These are phyloP conservation scores for Coemansia biformis DNA, from an alignment of 192 early-diverging fungal genomes.

Conservation along the genomic window DNA sequence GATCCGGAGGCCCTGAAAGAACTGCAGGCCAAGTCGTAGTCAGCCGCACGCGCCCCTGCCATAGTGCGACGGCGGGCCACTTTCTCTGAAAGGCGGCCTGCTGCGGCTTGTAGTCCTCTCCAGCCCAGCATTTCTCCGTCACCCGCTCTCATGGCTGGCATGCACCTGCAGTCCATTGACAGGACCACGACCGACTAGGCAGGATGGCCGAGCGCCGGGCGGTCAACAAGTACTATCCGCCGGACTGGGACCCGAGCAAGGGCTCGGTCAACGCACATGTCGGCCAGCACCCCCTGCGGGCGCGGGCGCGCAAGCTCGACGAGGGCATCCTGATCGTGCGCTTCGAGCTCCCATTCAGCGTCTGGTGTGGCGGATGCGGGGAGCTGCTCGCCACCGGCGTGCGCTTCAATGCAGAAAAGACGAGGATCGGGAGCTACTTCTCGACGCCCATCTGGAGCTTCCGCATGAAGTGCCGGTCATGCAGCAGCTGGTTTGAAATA, in stretches of 20 bases:
- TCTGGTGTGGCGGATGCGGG: constrained; percentile 85
- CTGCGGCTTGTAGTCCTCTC: too few relatives aligned
- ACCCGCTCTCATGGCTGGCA: too few relatives aligned
- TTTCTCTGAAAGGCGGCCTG: too few relatives aligned
- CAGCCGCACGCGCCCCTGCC: constrained; percentile 5
- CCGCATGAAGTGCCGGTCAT: constrained; percentile 91
- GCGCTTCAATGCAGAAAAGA: constrained; percentile 94
- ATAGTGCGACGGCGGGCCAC: neutral
- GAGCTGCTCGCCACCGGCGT: constrained; percentile 84
- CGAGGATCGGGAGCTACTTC: constrained; percentile 82
- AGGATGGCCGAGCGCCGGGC: constrained; percentile 29
- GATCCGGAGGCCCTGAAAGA: constrained; percentile 56
- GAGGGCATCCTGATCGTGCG: constrained; percentile 83
- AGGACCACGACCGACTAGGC: too few relatives aligned
- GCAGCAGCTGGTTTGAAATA: constrained; percentile 80
- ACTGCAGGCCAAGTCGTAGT: constrained; percentile 20
- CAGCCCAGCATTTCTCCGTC: too few relatives aligned
- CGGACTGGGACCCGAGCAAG: constrained; percentile 80
- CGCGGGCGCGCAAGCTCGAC: constrained; percentile 81
- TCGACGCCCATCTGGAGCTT: constrained; percentile 82
- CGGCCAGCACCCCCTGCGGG: constrained; percentile 83
- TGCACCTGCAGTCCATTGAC: too few relatives aligned
- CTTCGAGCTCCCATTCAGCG: constrained; percentile 85
- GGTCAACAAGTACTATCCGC: constrained; percentile 75
- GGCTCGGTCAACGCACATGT: constrained; percentile 82